Evolutionary conservation across 352 stramenopile species (phyloP).

Genomic region (Thalassiosira delicatula): DNA sequence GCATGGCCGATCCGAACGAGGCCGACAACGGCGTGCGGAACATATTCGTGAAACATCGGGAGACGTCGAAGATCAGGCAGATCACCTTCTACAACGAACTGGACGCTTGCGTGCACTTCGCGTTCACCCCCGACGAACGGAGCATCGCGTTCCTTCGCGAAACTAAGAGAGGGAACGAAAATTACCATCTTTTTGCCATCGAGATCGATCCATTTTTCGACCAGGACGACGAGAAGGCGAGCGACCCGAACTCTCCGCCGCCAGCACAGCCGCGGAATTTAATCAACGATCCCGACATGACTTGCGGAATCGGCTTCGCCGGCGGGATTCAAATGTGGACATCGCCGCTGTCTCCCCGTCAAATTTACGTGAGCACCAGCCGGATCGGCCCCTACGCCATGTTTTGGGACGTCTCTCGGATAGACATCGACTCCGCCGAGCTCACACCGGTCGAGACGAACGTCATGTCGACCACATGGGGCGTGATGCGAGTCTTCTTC

Average conservation of each 20-base stretch:
- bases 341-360: background rate
- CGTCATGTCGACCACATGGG: slow-evolving; percentile 21
- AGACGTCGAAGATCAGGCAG: slow-evolving; percentile 17
- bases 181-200: slow-evolving; percentile 31
- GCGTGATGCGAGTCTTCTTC: slow-evolving; percentile 10
- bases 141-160: slow-evolving; percentile 32
- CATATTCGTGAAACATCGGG: slow-evolving; percentile 25
- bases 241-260: slow-evolving; percentile 3
- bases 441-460: slow-evolving; percentile 28
- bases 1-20: slow-evolving; percentile 2
- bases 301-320: slow-evolving; percentile 34
- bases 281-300: slow-evolving; percentile 29
- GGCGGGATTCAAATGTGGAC: slow-evolving; percentile 44
- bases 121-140: slow-evolving; percentile 35
- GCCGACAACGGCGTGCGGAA: slow-evolving; percentile 28
- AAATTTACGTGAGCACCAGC: slow-evolving; percentile 36
- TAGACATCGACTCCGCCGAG: slow-evolving; percentile 35
- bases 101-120: slow-evolving; percentile 31
- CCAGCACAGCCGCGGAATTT: slow-evolving; percentile 27
- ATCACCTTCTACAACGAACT: slow-evolving; percentile 29
- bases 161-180: slow-evolving; percentile 36
- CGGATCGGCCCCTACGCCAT: slow-evolving; percentile 22
- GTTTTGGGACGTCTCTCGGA: slow-evolving; percentile 40
- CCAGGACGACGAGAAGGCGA: background rate
- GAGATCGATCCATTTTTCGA: slow-evolving; percentile 33